These are phyloP conservation scores for Phanerodontia chrysosporium DNA, from an alignment of 768 basidiomycete species.

Conservation along the genomic window DNA sequence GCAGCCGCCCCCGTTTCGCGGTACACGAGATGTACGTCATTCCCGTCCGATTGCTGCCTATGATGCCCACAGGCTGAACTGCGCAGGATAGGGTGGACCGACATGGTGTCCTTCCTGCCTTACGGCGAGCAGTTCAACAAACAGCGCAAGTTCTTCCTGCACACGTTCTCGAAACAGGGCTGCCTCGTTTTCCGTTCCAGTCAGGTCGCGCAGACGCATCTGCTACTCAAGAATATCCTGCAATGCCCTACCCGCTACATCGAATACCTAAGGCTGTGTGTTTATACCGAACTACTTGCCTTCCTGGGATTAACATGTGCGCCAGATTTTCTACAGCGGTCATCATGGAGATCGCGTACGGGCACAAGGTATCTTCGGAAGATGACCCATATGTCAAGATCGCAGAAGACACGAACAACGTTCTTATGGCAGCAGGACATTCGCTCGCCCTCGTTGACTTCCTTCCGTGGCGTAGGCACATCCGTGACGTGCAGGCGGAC, in stretches of 20 bases:
- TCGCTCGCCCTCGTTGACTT: not conserved
- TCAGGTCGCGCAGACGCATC: constrained; percentile 23
- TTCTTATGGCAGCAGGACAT: not conserved
- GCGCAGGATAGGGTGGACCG: constrained; percentile 17
- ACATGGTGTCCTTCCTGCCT: constrained; percentile 14
- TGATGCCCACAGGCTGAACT: not conserved
- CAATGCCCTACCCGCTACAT: constrained; percentile 24
- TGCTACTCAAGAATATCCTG: constrained; percentile 22
- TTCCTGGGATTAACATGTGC: not conserved
- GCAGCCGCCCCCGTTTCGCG: constrained; percentile 32
- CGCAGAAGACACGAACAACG: constrained; percentile 15
- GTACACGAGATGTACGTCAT: constrained; percentile 13
- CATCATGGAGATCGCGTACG: constrained; percentile 31
- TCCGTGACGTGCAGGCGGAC: no score
- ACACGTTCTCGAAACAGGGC: constrained; percentile 7
- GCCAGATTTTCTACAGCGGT: constrained; percentile 21
- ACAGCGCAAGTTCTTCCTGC: constrained; percentile 9
- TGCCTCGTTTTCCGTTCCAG: constrained; percentile 15
- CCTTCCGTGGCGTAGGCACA: not conserved
- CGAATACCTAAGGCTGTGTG: not conserved
- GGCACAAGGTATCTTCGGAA: constrained; percentile 24
- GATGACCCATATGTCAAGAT: constrained; percentile 28
- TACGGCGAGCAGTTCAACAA: constrained; percentile 18
- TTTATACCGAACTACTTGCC: not conserved
- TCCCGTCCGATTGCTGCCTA: not conserved